Conservation (phyloP, 176 grass and related monocot genomes). For the Thinopyrum elongatum region DNA sequence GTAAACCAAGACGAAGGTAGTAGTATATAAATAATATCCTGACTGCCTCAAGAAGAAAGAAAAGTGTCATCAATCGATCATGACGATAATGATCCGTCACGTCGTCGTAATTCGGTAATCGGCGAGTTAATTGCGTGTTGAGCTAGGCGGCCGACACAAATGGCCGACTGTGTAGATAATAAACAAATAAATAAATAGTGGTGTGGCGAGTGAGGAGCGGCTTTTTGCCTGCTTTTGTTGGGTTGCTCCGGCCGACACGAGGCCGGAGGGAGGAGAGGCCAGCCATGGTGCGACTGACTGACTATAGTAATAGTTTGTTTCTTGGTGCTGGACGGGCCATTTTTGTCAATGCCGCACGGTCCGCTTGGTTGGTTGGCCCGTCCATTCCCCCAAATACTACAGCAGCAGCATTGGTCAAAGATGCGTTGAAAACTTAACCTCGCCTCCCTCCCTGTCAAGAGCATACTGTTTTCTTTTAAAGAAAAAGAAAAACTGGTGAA, state of each 20-base stretch:
- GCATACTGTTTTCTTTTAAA: too few relatives aligned
- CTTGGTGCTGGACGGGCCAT: neutral
- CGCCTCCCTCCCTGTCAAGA: neutral
- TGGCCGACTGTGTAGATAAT: too few relatives aligned
- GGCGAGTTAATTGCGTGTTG: neutral
- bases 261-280: neutral
- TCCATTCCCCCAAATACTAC: neutral
- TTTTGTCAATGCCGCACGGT: neutral
- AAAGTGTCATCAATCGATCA: neutral
- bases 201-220: neutral
- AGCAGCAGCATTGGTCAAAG: neutral
- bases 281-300: too few relatives aligned
- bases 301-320: too few relatives aligned
- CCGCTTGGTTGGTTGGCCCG: neutral
- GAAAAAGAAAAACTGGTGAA: too few relatives aligned
- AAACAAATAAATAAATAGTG: neutral
- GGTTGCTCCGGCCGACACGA: neutral
- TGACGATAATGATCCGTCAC: neutral
- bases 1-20: too few relatives aligned
- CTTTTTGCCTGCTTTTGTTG: neutral
- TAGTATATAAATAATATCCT: too few relatives aligned
- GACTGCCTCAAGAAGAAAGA: neutral
- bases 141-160: too few relatives aligned
- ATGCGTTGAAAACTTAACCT: neutral
- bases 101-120: neutral